Evolutionary conservation across 208 protist species (phyloP).

Genomic region (Polymyxa betae): DNA sequence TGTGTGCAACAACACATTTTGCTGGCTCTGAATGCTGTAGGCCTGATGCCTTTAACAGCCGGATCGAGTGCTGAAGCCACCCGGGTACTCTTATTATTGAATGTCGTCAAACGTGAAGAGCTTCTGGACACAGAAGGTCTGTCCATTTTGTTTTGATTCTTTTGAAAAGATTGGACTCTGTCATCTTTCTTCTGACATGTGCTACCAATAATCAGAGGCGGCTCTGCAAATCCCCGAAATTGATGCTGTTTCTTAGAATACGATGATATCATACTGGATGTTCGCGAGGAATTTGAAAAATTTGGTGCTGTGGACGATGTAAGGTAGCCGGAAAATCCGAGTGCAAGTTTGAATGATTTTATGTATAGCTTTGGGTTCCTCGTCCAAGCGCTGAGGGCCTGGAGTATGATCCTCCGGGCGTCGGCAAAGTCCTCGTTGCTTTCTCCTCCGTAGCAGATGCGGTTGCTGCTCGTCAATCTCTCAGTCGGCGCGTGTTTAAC

Average conservation of each 20-base stretch:
- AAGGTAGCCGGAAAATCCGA: too few relatives aligned
- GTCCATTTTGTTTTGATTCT: too few relatives aligned
- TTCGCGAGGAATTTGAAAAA: background rate
- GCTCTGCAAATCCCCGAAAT: too few relatives aligned
- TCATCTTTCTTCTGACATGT: too few relatives aligned
- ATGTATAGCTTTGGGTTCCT: background rate
- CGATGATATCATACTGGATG: conserved; percentile 2
- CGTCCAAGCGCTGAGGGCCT: background rate
- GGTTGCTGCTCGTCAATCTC: background rate
- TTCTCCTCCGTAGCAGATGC: background rate
- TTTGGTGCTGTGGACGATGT: background rate
- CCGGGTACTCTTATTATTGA: background rate
- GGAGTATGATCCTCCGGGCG: background rate
- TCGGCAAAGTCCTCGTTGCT: background rate
- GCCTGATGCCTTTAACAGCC: too few relatives aligned
- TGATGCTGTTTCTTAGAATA: too few relatives aligned
- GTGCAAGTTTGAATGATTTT: too few relatives aligned
- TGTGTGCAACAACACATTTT: too few relatives aligned
- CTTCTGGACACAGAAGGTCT: background rate
- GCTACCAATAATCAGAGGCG: too few relatives aligned
- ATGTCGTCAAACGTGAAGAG: background rate
- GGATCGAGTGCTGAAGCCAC: too few relatives aligned
- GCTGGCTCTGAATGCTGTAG: too few relatives aligned
- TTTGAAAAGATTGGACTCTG: too few relatives aligned
- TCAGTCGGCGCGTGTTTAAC: background rate